These are phyloP conservation scores for Gossypium anomalum DNA, from an alignment of 345 rosid species.

Conservation along the genomic window DNA sequence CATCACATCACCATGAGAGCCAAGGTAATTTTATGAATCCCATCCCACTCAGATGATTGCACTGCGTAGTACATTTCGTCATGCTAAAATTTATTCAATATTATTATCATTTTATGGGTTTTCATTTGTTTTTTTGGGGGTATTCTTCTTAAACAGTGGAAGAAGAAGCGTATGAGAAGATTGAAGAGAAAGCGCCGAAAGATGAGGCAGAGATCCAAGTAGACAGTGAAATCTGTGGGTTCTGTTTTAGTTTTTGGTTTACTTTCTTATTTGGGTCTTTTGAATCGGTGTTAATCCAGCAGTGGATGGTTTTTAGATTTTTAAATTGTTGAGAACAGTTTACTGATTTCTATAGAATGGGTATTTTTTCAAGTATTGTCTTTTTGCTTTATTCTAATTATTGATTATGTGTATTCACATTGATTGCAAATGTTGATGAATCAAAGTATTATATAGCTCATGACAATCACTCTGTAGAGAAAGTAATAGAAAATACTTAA, in stretches of 20 bases:
- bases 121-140: neutral
- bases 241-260: neutral
- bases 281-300: neutral
- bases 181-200: constrained; percentile 10
- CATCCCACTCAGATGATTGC: neutral
- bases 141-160: neutral
- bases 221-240: neutral
- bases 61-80: neutral
- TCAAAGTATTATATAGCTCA: neutral
- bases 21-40: neutral
- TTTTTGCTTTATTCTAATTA: neutral
- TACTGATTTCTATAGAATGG: neutral
- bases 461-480: neutral
- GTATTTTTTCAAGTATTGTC: neutral
- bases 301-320: neutral
- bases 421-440: neutral
- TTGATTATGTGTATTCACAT: neutral
- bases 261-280: neutral
- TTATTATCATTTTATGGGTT: neutral
- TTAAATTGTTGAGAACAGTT: neutral
- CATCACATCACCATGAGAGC: neutral
- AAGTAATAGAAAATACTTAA: constrained; percentile 5
- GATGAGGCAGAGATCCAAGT: constrained; percentile 11
- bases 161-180: constrained; percentile 11
- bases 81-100: neutral